phyloP scores from a whole-genome alignment of 805 yeast species.

The Candida yuanshanica region DNA sequence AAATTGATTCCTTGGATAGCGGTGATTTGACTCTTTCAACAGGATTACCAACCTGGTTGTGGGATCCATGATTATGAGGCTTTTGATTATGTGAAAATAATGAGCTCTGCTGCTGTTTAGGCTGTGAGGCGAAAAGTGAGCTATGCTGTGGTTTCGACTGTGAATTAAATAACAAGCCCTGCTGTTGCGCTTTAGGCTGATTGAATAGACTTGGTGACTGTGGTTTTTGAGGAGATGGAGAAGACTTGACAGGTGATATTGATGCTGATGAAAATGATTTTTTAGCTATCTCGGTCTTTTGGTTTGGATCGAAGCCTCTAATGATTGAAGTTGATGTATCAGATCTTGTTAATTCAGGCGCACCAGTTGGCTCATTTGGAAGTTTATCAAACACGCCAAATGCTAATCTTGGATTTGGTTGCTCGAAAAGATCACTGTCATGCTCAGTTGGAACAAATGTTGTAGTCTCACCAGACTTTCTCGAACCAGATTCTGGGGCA shows the following conservation, averaged over 20 bases:
- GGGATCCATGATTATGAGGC: background rate
- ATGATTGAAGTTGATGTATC: constrained; percentile 25
- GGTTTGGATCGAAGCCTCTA: constrained; percentile 24
- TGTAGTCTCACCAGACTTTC: background rate
- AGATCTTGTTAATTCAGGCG: constrained; percentile 16
- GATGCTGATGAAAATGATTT: constrained; percentile 4
- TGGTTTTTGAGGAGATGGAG: constrained; percentile 5
- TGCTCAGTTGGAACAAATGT: constrained; percentile 5
- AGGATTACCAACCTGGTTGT: background rate
- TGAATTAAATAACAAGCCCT: no score
- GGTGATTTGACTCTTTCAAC: constrained; percentile 20
- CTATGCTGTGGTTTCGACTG: background rate
- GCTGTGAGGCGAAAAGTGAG: background rate
- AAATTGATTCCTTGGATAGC: constrained; percentile 17
- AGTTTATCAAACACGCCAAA: constrained; percentile 20
- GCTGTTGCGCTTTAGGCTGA: background rate
- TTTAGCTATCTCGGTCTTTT: background rate
- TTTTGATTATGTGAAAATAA: constrained; percentile 2
- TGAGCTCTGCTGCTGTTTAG: constrained; percentile 1
- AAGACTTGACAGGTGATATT: background rate
- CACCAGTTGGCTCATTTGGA: background rate
- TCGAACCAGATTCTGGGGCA: background rate
- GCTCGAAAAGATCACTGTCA: constrained; percentile 23
- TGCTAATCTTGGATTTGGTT: constrained; percentile 26
- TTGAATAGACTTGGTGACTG: constrained; percentile 3